Evolutionary conservation across 2,329 filamentous ascomycete species (phyloP), one percentile per base, ranked within the genome.

Genomic region (Xylaria sp.): DNA sequence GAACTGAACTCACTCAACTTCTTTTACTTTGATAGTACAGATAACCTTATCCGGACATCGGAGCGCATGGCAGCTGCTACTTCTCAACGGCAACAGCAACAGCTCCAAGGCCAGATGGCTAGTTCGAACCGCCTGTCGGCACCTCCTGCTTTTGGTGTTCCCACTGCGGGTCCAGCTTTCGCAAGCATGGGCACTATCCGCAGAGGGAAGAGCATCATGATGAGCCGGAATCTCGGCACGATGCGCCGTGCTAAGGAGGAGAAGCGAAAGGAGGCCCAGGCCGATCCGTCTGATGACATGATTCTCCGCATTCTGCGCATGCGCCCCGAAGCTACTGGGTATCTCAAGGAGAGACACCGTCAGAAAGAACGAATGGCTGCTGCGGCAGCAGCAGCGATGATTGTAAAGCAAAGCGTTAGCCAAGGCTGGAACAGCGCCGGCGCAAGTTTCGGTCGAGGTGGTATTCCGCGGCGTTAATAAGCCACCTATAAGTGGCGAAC

Each of bases 281-380:
- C 96, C 1, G 96, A 98, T 78, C 95, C 96, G 1, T 97, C 91
- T 78, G 96, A 99, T 79, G 96, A 99, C 78, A 98, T 98, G 92
- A 98, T 99, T 72, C 81, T 99, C 75, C 87, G 96, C 23, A 99
- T 99, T 72, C 81, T 99, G 72, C 87, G 96, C 60, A 99, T 99
- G 96, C 86, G 96, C 62, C 93, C 94, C 2, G 96, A 98, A 81
- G 96, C 96, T 3, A 87, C 90, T 57, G 83, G 88, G 39, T 99
- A 99, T 80, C 85, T 99, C 68, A 93, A 93, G 76, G 95, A 98
- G 79, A 86, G 96, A 48, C 94, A 93, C 78, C 87, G 96, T 71
- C 96, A 99, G 78, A 97, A 97, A 84, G 96, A 98, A 83, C 87
- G 96, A 72, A 89, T 97, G 77, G 93, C 93, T 4, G 94, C 95